Evolutionary conservation across 805 yeast species (phyloP), one percentile per base, ranked within the genome.

Genomic region (Candida pini): DNA sequence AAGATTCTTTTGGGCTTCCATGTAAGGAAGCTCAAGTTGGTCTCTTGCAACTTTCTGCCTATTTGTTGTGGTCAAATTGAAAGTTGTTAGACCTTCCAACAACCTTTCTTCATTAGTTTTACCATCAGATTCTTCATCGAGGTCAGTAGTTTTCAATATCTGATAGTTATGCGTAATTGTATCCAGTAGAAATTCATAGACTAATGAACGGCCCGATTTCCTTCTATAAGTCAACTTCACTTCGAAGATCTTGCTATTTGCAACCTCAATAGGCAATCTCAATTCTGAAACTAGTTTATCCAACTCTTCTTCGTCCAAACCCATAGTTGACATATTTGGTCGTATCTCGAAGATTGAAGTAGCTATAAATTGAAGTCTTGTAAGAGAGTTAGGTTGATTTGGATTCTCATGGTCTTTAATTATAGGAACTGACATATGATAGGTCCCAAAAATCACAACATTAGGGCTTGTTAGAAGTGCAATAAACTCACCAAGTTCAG

Each of bases 11-110:
- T 90, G 97, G 0, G 97, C 97, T 44, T 82, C 84, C 65, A 90
- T 63, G 56, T 68, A 90, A n/a, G 98, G 98, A 39, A 90, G 65
- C 31, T 83, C 94, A 3, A 92, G 96, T 41, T 82, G 78, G 18
- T 86, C 95, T 40, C 77, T 75, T 0, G 94, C 96, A 30, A 68
- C 52, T 42, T 73, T 78, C 53, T 92, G 97, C 48, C 76, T 81
- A 3, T 73, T 73, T 6, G 79, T 81, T 0, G 94, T 83, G 6
- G 78, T 68, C 36, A 90, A 64, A 46, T 89, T 89, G 65, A 90
- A 90, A 0, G 98, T 92, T 0, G 97, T 86, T 47, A 92, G 66
- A 25, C 70, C 85, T 42, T 78, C 73, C 31, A 90, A 62, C 37
- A 81, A 50, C 12, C 69, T 70, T 25, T 71, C 74, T 12, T 73